A percentile compares a stretch with the other conserved stretches of the same genome.
Evolutionary conservation across 768 basidiomycete genomes (phyloP).

Genomic region (Candolleomyces aberdarensis): DNA sequence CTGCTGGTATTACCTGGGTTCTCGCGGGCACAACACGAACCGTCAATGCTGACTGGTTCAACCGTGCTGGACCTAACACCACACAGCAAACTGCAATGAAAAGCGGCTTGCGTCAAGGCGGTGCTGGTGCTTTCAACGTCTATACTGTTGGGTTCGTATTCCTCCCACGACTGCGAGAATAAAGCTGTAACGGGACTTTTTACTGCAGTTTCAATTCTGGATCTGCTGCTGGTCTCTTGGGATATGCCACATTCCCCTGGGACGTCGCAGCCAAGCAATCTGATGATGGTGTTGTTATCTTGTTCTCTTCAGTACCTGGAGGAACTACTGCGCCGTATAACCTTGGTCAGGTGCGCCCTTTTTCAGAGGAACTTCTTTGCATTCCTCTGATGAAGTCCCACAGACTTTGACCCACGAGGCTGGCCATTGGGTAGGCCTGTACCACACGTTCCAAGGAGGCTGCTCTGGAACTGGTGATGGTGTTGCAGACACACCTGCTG

Average conservation of each 20-base stretch:
- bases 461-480: slow-evolving; percentile 38
- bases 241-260: slow-evolving; percentile 53
- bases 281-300: slow-evolving; percentile 50
- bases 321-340: slow-evolving; percentile 42
- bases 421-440: slow-evolving; percentile 61
- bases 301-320: slow-evolving; percentile 39
- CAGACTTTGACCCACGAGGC: slow-evolving; percentile 53
- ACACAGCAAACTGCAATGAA: slow-evolving; percentile 48
- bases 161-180: not conserved
- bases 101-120: slow-evolving; percentile 39
- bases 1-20: slow-evolving; percentile 34
- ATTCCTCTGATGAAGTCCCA: not conserved
- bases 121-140: slow-evolving; percentile 39
- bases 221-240: slow-evolving; percentile 42
- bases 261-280: slow-evolving; percentile 33
- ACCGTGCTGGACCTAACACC: slow-evolving; percentile 32
- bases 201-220: slow-evolving; percentile 33
- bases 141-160: slow-evolving; percentile 47
- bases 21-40: slow-evolving; percentile 42
- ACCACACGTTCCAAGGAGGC: slow-evolving; percentile 57
- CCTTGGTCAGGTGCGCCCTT: slow-evolving; percentile 30
- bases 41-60: slow-evolving; percentile 47
- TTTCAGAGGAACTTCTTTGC: not conserved
- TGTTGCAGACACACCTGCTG: slow-evolving; percentile 46
- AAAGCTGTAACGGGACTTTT: slow-evolving; percentile 16